Percentiles rank a stretch among this genome's conserved stretches.
phyloP scores from a whole-genome alignment of 306 rosid genomes.

The Begonia loranthoides region DNA sequence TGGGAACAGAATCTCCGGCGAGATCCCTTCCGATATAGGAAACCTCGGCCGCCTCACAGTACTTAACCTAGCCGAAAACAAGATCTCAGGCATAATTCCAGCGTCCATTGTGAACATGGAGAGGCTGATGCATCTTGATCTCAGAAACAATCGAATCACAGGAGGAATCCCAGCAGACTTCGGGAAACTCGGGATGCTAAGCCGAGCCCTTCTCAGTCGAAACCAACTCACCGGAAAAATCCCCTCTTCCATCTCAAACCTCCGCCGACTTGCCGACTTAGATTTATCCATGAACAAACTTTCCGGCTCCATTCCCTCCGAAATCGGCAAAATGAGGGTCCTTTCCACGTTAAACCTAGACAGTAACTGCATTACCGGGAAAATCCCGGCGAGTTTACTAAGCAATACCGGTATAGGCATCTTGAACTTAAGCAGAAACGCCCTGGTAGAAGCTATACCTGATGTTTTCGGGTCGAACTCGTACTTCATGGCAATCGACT shows the following conservation, averaged over 20 bases:
- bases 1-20: constrained; percentile 58
- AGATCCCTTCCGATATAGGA: constrained; percentile 49
- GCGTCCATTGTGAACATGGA: constrained; percentile 24
- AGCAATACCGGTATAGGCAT: constrained; percentile 61
- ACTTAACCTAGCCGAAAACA: constrained; percentile 61
- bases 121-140: constrained; percentile 56
- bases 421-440: constrained; percentile 65
- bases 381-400: constrained; percentile 37
- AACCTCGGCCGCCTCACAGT: constrained; percentile 34
- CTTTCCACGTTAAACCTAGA: constrained; percentile 59
- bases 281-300: constrained; percentile 66
- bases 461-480: constrained; percentile 55
- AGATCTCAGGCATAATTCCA: constrained; percentile 48
- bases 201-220: constrained; percentile 46
- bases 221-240: constrained; percentile 50
- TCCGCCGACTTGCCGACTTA: constrained; percentile 67
- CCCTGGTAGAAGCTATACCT: constrained; percentile 52
- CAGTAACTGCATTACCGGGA: constrained; percentile 51
- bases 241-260: constrained; percentile 33
- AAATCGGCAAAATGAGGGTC: constrained; percentile 59
- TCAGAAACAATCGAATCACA: constrained; percentile 36
- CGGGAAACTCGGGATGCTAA: constrained; percentile 48
- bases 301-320: constrained; percentile 33
- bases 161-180: constrained; percentile 44
- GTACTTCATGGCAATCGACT: constrained; percentile 66